Conservation (phyloP, 2,329 filamentous ascomycete species). For the Ophiostoma sp. region DNA sequence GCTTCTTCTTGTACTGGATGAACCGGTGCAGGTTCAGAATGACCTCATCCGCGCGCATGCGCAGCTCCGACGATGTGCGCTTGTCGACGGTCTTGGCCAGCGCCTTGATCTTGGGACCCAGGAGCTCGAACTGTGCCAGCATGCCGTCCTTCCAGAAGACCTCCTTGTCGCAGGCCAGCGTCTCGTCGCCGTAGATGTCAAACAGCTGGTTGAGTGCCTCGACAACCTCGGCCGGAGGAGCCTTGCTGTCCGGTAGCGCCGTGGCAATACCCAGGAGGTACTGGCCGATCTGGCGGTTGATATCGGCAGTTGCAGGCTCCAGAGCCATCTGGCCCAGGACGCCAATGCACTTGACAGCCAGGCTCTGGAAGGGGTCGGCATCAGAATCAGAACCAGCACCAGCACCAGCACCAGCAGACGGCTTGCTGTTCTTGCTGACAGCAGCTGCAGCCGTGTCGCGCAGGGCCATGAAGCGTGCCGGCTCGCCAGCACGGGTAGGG, state of each 20-base stretch:
- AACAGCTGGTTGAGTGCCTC: constrained; percentile 63
- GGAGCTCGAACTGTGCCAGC: constrained; percentile 52
- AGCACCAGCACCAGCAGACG: constrained; percentile 19
- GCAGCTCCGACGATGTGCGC: constrained; percentile 51
- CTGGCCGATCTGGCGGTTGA: constrained; percentile 59
- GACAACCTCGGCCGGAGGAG: constrained; percentile 49
- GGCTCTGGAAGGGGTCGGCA: constrained; percentile 52
- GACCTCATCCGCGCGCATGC: constrained; percentile 56
- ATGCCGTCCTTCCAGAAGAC: constrained; percentile 62
- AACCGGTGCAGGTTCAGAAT: constrained; percentile 57
- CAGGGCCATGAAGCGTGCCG: constrained; percentile 59
- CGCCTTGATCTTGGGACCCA: constrained; percentile 49
- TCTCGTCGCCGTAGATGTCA: constrained; percentile 61
- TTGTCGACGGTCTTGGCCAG: constrained; percentile 59
- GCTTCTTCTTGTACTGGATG: constrained; percentile 59
- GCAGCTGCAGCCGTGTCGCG: constrained; percentile 38
- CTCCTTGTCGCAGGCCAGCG: constrained; percentile 51
- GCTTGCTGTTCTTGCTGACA: constrained; percentile 33
- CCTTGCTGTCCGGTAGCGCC: constrained; percentile 46
- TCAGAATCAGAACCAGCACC: constrained; percentile 27
- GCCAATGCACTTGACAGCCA: constrained; percentile 62
- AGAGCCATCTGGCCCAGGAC: constrained; percentile 60
- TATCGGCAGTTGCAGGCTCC: constrained; percentile 46
- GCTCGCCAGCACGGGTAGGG: constrained; percentile 49
- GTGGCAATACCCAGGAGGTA: constrained; percentile 54